A percentile compares a stretch with the other conserved stretches of the same genome.
phyloP scores from a whole-genome alignment of 768 basidiomycete genomes.

The Russula sp. region DNA sequence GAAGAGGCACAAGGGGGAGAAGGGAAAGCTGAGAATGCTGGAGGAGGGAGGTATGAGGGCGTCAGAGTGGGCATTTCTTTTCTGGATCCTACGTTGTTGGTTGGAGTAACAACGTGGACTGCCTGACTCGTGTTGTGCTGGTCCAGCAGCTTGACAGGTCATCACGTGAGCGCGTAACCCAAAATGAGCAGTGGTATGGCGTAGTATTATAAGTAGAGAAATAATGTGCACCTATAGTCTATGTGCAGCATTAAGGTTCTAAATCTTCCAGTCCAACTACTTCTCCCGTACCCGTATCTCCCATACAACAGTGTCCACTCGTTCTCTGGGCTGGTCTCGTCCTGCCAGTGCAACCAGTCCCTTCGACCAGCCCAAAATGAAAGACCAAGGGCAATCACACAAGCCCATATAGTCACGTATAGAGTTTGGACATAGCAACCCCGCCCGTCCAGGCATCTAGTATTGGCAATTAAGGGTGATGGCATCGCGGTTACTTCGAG shows the following conservation, averaged over 20 bases:
- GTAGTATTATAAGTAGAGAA: too few species aligned
- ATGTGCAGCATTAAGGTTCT: background rate
- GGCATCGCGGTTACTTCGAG: conserved; percentile 3
- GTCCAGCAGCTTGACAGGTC: background rate
- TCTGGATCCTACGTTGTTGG: background rate
- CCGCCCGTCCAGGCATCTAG: conserved; percentile 32
- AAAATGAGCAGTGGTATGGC: too few species aligned
- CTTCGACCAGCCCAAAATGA: conserved; percentile 32
- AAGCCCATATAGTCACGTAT: conserved; percentile 31
- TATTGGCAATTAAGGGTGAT: background rate
- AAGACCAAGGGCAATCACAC: conserved; percentile 31
- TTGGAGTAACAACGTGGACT: background rate
- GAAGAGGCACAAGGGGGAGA: conserved; percentile 6
- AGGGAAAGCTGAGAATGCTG: background rate
- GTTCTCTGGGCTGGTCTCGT: background rate
- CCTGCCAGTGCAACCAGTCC: conserved; percentile 28
- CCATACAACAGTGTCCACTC: conserved; percentile 15
- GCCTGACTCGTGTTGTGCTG: background rate
- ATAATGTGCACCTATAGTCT: background rate
- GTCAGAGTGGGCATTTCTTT: conserved; percentile 20
- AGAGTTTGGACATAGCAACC: conserved; percentile 33
- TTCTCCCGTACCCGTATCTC: conserved; percentile 20
- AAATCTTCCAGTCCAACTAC: conserved; percentile 11
- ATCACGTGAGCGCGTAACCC: conserved; percentile 20
- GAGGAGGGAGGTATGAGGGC: conserved; percentile 18